Base-by-base conservation (phyloP, 179 eudicot species). In the Heliamphora pulchella region DNA sequence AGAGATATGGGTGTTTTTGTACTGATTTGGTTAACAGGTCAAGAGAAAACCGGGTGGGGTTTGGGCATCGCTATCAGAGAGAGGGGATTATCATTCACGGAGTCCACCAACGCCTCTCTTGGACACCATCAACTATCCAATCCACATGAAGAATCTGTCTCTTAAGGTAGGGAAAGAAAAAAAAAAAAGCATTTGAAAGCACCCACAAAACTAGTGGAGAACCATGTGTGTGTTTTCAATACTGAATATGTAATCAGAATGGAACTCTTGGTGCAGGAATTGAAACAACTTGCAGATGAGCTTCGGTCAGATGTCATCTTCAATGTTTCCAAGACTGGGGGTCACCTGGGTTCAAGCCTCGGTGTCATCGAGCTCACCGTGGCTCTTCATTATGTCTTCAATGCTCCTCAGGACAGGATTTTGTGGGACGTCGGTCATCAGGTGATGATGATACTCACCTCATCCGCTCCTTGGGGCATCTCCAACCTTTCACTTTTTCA, bases 371-470 rank as follows among this genome's bases (percentile, higher is more conserved):
- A 96, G 93, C 98, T 96, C 77, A 94, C 99, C 0, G 97, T 96
- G 81, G 99, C 99, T 68, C 97, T 96, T 83, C 99, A 96, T 81
- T 94, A 92, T 79, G 93, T 96, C 54, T 96, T 96, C 81, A 89
- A 94, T 83, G 74, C 97, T 74, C 99, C 99, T 80, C 93, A 91
- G 78, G 99, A 96, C 82, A 89, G 72, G 85, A 86, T 96, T 58
- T 83, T 96, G 66, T 96, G 99, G 98, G 99, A 96, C 87, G 99
- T 96, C 85, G 99, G 99, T 76, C 99, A 96, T 82, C 99, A 96
- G 99, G 99, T 96, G 81, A 82, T 53, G 47, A 8, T 75, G 47
- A 48, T 3, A 59, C 83, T 61, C 75, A 14, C 43, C 62, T 78
- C 41, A 3, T 48, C 46, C 4, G 17, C n/a, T 44, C 41, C 17